phyloP scores from a whole-genome alignment of 495 filamentous ascomycete genomes.

The Filosporella fistucella region DNA sequence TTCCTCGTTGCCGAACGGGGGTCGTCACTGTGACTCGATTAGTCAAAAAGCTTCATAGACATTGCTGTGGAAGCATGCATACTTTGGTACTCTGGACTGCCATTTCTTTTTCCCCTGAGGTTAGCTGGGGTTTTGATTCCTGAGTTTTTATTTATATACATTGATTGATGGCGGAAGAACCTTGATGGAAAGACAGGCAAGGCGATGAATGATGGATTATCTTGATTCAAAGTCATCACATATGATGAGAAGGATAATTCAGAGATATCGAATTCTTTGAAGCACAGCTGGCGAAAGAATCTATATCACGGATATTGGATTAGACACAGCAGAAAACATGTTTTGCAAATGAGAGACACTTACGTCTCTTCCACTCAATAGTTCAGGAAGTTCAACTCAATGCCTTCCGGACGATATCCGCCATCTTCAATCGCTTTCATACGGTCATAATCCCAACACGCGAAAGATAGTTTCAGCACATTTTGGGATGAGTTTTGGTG shows the following conservation, averaged over 20 bases:
- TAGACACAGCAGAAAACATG: neutral
- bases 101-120: slow-evolving; percentile 34
- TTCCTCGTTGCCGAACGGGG: slow-evolving; percentile 33
- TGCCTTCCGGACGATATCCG: slow-evolving; percentile 26
- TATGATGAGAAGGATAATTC: slow-evolving; percentile 35
- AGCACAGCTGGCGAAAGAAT: slow-evolving; percentile 29
- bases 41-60: neutral
- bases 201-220: slow-evolving; percentile 30
- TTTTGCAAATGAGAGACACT: neutral
- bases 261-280: slow-evolving; percentile 36
- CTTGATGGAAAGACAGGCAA: slow-evolving; percentile 37
- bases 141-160: slow-evolving; percentile 30
- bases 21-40: slow-evolving; percentile 30
- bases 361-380: slow-evolving; percentile 16
- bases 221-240: slow-evolving; percentile 28
- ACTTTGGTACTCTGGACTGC: slow-evolving; percentile 32
- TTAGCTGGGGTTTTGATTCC: slow-evolving; percentile 29
- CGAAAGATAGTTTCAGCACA: slow-evolving; percentile 24
- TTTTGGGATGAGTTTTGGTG: no score
- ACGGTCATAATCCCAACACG: slow-evolving; percentile 27
- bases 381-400: slow-evolving; percentile 30
- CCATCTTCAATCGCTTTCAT: slow-evolving; percentile 24
- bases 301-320: slow-evolving; percentile 7
- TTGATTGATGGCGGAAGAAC: slow-evolving; percentile 33
- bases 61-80: neutral